Percentiles rank a stretch among this genome's conserved stretches.
phyloP scores from a whole-genome alignment of 306 rosid species.

The Benincasa hispida region DNA sequence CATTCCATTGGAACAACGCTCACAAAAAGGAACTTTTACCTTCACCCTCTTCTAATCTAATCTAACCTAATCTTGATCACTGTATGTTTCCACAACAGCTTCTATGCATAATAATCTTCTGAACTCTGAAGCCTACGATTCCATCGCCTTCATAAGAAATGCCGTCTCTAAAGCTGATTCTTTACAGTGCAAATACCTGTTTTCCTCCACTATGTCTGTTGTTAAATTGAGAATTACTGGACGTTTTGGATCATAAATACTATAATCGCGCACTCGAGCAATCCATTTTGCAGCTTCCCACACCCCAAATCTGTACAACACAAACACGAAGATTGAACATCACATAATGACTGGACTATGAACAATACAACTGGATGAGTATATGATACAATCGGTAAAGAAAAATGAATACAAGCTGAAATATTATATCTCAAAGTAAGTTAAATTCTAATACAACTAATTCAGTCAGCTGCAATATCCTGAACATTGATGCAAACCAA shows the following conservation, averaged over 20 bases:
- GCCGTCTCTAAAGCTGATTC: constrained; percentile 78
- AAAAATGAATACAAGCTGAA: background rate
- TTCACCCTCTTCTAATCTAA: background rate
- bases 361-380: background rate
- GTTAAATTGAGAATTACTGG: constrained; percentile 71
- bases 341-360: background rate
- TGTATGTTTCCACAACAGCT: background rate
- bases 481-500: background rate
- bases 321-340: background rate
- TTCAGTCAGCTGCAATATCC: background rate
- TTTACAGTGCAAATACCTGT: constrained; percentile 87
- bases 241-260: constrained; percentile 54
- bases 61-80: background rate
- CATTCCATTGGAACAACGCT: background rate
- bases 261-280: constrained; percentile 60
- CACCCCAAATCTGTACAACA: constrained; percentile 62
- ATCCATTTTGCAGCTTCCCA: constrained; percentile 99
- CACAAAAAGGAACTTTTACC: background rate
- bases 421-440: background rate
- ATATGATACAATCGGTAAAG: background rate
- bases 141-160: constrained; percentile 66
- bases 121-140: constrained; percentile 26
- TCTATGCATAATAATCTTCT: background rate
- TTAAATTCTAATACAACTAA: background rate
- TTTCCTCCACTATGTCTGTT: constrained; percentile 71